phyloP scores from a whole-genome alignment of 169 alveolate genomes.

The Plasmodium billcollinsi region DNA sequence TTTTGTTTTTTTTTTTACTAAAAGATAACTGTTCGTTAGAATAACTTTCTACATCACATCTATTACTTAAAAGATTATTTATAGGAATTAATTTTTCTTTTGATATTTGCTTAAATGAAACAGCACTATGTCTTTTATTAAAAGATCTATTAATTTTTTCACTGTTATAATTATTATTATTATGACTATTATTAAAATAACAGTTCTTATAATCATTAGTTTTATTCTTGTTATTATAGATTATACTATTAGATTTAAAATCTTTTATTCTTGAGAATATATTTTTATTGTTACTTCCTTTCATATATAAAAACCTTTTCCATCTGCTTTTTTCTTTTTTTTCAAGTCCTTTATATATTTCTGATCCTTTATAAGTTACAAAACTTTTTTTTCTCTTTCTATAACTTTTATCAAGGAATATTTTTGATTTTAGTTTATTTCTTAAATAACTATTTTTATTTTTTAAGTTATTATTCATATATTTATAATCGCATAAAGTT shows the following conservation, averaged over 20 bases:
- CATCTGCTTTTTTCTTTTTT: slow-evolving; percentile 15
- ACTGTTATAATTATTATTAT: not conserved
- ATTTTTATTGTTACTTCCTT: slow-evolving; percentile 15
- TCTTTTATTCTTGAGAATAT: not conserved
- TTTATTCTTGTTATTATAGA: too few relatives aligned
- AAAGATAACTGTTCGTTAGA: not conserved
- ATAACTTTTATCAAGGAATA: slow-evolving; percentile 37
- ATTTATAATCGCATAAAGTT: slow-evolving; percentile 3
- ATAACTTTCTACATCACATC: not conserved
- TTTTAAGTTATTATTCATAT: not conserved
- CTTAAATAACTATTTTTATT: slow-evolving; percentile 8
- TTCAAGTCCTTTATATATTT: slow-evolving; percentile 33
- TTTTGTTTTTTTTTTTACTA: slow-evolving; percentile 7
- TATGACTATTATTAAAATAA: too few relatives aligned
- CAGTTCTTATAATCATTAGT: too few relatives aligned
- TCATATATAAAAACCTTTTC: slow-evolving; percentile 25
- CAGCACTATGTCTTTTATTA: slow-evolving; percentile 43
- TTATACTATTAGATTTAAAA: too few relatives aligned
- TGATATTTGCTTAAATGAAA: slow-evolving; percentile 74
- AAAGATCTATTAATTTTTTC: slow-evolving; percentile 7
- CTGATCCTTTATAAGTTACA: slow-evolving; percentile 9
- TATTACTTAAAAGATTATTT: slow-evolving; percentile 11
- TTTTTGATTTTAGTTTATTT: slow-evolving; percentile 17
- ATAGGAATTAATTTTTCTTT: slow-evolving; percentile 30
- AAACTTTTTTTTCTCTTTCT: slow-evolving; percentile 27